phyloP scores from a whole-genome alignment of 2,329 filamentous ascomycete genomes.

The Sclerotinia sclerotiorum region DNA sequence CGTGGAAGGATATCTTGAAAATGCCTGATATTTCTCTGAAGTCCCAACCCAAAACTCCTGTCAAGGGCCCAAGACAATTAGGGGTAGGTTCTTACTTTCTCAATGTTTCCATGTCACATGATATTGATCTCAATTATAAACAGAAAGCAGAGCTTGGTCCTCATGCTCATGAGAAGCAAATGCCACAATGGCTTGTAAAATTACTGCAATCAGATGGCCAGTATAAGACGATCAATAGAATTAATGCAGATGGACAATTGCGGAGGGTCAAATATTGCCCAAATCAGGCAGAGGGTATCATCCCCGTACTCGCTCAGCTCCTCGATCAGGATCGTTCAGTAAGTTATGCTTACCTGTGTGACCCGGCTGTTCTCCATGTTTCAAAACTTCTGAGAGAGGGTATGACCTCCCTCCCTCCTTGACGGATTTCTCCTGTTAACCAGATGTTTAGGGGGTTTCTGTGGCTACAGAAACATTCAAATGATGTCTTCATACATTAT shows the following conservation, averaged over 20 bases:
- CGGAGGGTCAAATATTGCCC: slow-evolving; percentile 46
- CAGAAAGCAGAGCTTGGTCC: slow-evolving; percentile 64
- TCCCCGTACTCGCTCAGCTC: slow-evolving; percentile 62
- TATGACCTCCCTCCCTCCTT: slow-evolving; percentile 35
- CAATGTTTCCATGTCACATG: slow-evolving; percentile 21
- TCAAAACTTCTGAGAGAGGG: slow-evolving; percentile 78
- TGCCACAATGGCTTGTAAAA: slow-evolving; percentile 67
- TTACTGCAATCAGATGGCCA: slow-evolving; percentile 61
- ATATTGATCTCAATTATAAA: slow-evolving; percentile 25
- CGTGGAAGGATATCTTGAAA: slow-evolving; percentile 40
- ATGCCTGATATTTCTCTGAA: slow-evolving; percentile 35
- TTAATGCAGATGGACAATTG: slow-evolving; percentile 46
- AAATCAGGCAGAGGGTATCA: slow-evolving; percentile 53
- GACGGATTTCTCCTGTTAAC: slow-evolving; percentile 14
- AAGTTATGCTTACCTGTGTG: slow-evolving; percentile 75
- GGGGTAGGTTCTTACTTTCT: slow-evolving; percentile 38
- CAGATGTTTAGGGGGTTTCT: slow-evolving; percentile 69
- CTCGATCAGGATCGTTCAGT: slow-evolving; percentile 65
- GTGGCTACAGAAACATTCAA: slow-evolving; percentile 93
- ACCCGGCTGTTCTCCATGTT: slow-evolving; percentile 72
- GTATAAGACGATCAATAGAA: slow-evolving; percentile 53
- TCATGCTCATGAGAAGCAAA: slow-evolving; percentile 70
- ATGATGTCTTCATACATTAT: slow-evolving; percentile 82
- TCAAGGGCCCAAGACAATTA: slow-evolving; percentile 32
- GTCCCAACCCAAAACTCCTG: slow-evolving; percentile 7